Base-by-base conservation (phyloP, 2,329 filamentous ascomycete genomes). In the Colletotrichum sp. region DNA sequence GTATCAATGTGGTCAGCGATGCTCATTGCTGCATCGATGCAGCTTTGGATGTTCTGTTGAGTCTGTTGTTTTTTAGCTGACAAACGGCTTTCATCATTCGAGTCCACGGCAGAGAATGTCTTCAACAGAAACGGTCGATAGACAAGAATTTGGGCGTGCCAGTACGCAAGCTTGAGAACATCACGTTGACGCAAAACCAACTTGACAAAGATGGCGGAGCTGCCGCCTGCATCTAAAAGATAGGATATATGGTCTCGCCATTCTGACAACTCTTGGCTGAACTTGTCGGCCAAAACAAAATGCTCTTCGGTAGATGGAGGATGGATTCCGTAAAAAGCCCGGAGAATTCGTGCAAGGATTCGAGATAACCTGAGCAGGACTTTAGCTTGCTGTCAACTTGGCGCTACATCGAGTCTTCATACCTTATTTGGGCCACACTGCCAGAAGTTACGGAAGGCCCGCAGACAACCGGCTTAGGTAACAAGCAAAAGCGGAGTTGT, bases 151-250 rank as follows among this genome's bases (percentile, higher is more conserved):
- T 83, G 80, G 1, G 86, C 82, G 55, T 87, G 86, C 83, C 84
- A 86, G 60, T 83, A 87, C 1, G 86, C 83, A 6, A 87, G 77
- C 39, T 85, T 86, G 1, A 87, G 78, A 0, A 87, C 84, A 15
- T 86, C 85, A 0, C 83, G 82, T 68, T 87, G 86, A 0, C 86
- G 81, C 44, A 84, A 82, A 6, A 71, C 68, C 25, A 71, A 8
- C 32, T 71, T 57, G 3, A 71, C 60, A 27, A 84, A 86, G 5
- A 87, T 84, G 0, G 84, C 83, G 3, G 82, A 78, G 2, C 85
- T 78, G 8, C 79, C 84, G 60, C 86, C 84, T 0, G 86, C 78
- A 22, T 87, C 85, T 0, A 87, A 80, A 32, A 87, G 85, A 3
- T 81, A 78, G 0, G 83, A 72, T 19, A 85, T 72, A 15, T 83